These are phyloP conservation scores for Grigorovia humatica DNA, from an alignment of 805 yeast genomes.

Conservation along the genomic window DNA sequence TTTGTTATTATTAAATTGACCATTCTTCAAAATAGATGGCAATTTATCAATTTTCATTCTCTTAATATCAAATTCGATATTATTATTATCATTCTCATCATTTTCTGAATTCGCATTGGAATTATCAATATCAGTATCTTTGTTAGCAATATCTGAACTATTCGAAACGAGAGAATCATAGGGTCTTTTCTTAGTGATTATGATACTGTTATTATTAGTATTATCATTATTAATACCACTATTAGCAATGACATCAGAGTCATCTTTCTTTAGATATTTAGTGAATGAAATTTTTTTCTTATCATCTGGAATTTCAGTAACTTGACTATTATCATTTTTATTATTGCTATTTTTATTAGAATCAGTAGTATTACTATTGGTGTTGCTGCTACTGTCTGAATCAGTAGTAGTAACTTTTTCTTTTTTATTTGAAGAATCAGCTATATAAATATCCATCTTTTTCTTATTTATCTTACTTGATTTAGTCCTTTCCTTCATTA, in stretches of 20 bases:
- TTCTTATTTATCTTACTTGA: background rate
- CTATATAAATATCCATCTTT: slow-evolving; percentile 6
- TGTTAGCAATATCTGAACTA: background rate
- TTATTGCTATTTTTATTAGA: background rate
- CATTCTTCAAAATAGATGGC: slow-evolving; percentile 18
- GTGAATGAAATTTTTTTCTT: slow-evolving; percentile 29
- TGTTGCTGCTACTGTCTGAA: background rate
- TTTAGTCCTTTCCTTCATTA: background rate
- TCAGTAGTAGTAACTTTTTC: no score
- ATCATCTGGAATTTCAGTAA: background rate
- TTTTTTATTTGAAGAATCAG: slow-evolving; percentile 5
- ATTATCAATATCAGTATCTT: slow-evolving; percentile 8
- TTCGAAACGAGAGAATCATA: background rate
- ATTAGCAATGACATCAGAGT: background rate
- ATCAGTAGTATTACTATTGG: background rate
- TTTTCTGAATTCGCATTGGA: background rate
- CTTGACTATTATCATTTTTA: background rate
- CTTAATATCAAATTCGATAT: background rate
- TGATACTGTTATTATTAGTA: background rate
- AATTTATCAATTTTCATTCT: background rate
- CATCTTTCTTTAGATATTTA: slow-evolving; percentile 25
- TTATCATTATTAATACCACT: no score
- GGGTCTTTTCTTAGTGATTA: background rate
- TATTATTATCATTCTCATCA: background rate
- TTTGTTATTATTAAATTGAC: background rate